phyloP scores from a whole-genome alignment of 345 rosid genomes.

The Mangifera indica region DNA sequence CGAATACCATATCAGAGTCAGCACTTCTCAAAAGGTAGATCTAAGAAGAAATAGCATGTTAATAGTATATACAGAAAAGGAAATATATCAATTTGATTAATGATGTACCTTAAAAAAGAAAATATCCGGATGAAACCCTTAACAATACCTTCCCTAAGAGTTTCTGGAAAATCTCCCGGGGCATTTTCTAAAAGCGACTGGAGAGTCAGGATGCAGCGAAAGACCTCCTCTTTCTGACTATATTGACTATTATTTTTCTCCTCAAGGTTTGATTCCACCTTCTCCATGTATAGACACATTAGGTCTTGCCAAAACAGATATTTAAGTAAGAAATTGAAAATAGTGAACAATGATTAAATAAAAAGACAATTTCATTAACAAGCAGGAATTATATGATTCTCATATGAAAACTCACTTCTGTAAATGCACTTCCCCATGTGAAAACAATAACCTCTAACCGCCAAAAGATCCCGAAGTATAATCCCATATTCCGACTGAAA shows the following conservation, averaged over 20 bases:
- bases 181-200: constrained; percentile 85
- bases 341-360: constrained; percentile 6
- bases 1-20: constrained; percentile 17
- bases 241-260: constrained; percentile 48
- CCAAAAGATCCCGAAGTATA: constrained; percentile 74
- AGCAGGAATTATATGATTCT: constrained; percentile 11
- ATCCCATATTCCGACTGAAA: constrained; percentile 84
- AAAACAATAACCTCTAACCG: constrained; percentile 60
- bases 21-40: neutral
- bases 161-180: constrained; percentile 79
- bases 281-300: constrained; percentile 65
- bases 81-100: constrained; percentile 18
- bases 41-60: neutral
- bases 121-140: constrained; percentile 69
- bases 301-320: constrained; percentile 47
- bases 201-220: constrained; percentile 62
- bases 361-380: constrained; percentile 12
- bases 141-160: constrained; percentile 59
- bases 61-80: constrained; percentile 6
- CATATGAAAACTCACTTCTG: constrained; percentile 50
- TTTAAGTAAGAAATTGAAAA: constrained; percentile 15
- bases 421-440: constrained; percentile 72
- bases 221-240: constrained; percentile 71
- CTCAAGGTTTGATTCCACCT: constrained; percentile 53
- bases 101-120: constrained; percentile 56